phyloP scores from a whole-genome alignment of 257 asterid species.

The Primulina tabacum region DNA sequence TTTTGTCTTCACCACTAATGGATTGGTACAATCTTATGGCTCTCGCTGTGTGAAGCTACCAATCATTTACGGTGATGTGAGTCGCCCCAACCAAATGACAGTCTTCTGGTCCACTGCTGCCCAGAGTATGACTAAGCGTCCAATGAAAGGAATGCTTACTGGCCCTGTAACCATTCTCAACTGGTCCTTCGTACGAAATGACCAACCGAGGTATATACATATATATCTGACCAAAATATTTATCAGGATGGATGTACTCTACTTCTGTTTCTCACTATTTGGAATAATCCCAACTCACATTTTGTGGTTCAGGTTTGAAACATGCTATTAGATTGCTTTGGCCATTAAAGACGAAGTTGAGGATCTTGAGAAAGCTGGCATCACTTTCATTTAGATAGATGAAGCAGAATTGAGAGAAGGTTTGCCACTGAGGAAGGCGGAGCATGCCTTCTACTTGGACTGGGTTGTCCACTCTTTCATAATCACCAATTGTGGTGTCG shows the following conservation, averaged over 20 bases:
- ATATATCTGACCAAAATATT: not conserved
- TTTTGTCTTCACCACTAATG: conserved; percentile 79
- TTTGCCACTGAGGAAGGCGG: conserved; percentile 87
- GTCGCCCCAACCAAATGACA: conserved; percentile 96
- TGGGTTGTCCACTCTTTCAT: conserved; percentile 99
- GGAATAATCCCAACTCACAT: not conserved
- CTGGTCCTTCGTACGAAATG: conserved; percentile 96
- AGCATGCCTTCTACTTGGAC: conserved; percentile 87
- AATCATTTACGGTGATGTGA: conserved; percentile 96
- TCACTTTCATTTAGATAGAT: conserved; percentile 85
- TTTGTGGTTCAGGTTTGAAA: conserved; percentile 52
- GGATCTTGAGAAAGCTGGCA: conserved; percentile 95
- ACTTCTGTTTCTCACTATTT: too few species aligned
- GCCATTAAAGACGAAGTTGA: conserved; percentile 96
- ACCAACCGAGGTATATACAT: conserved; percentile 76
- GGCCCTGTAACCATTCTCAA: conserved; percentile 98
- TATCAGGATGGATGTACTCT: not conserved
- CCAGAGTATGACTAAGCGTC: conserved; percentile 99
- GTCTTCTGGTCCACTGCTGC: conserved; percentile 98
- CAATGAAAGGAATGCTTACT: conserved; percentile 99
- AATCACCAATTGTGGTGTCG: conserved; percentile 79
- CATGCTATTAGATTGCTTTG: conserved; percentile 94
- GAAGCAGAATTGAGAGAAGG: conserved; percentile 99
- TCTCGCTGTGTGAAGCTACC: conserved; percentile 99
- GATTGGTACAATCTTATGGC: conserved; percentile 98